Base-by-base conservation (phyloP, 2,329 filamentous ascomycete genomes). In the Pseudogymnoascus sp. region DNA sequence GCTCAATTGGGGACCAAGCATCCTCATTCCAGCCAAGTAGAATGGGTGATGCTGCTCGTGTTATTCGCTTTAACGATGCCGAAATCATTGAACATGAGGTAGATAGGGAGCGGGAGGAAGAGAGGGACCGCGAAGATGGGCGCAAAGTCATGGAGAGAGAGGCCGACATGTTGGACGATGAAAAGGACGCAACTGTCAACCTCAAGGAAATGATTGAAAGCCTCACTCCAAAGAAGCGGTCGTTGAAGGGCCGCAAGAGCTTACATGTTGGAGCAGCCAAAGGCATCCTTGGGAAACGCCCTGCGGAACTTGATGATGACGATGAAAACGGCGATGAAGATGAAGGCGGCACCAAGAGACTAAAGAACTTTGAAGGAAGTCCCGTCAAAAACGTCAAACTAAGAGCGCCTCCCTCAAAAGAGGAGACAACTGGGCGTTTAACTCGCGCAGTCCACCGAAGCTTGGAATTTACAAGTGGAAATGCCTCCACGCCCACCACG, bases 131-230 rank as follows among this genome's bases (percentile, higher is more conserved):
- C 61, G 86, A 89, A 69, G 83, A 82, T 68, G 78, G 80, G 8
- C 79, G 81, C n/a, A 80, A 76, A 58, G 80, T 83, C 49, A 75
- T 83, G 19, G 79, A 84, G 68, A 78, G 80, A 33, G 81, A 83
- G 67, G 78, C 76, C 5, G 74, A 82, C 68, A 74, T 77, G 60
- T 74, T 72, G 16, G 75, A 77, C 29, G 80, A 82, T 37, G 83
- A 86, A 35, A 81, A 79, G 55, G 87, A 90, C 66, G 79, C 78
- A 2, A 89, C 88, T 0, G 74, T 86, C 37, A 90, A 85, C 65
- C 75, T 93, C 45, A 88, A 84, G 65, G 88, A 91, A 66, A 87
- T 91, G 83, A 93, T 93, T 64, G 82, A 88, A 65, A 89, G 84
- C 63, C 78, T 93, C 65, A 91, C 88, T 23, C 90, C 90, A 0